Evolutionary conservation across 768 basidiomycete genomes (phyloP), one percentile per base, ranked within the genome.

Genomic region (Phaeotremella fagi): DNA sequence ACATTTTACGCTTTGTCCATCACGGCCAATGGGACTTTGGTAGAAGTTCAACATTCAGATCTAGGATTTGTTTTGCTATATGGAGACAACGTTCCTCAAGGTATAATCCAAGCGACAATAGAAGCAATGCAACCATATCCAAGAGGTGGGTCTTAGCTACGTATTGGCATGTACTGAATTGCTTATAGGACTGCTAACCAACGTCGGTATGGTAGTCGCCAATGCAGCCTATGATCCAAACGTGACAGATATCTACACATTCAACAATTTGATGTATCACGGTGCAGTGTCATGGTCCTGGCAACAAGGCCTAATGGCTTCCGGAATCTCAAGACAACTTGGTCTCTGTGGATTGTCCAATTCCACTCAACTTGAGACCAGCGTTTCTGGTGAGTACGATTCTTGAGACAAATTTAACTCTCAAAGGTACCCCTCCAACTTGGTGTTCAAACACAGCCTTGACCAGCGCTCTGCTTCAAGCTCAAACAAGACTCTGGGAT

Each of bases 121-220:
- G 66, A 78, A 50, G 75, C 77, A 3, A 65, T 79, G 52, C 70
- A 75, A 47, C 75, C 78, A n/a, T 80, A 79, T 68, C 78, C 78
- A 18, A 64, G 74, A 65, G 78, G 77, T 77, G 42, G 50, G 70
- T 23, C 31, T 16, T 33, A 7, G 31, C 31, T 33, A 16, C 16
- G 31, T 16, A 7, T n/a, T n/a, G n/a, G n/a, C n/a, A n/a, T n/a
- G n/a, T n/a, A n/a, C n/a, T n/a, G n/a, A n/a, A 9, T 23, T 23
- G 37, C 24, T 29, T 3, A 4, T 28, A 77, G 77, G 78, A 0
- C 65, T 79, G 5, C 67, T 79, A 11, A 79, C 78, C n/a, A 76
- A 78, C 48, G 65, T 79, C 48, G 79, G 79, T 7, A 78, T 79
- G 78, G 73, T 80, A 7, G 75, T 78, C 12, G 76, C 78, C n/a